A percentile compares a stretch with the other conserved stretches of the same genome.
These are phyloP conservation scores for Claviceps monticola DNA, from an alignment of 2,329 filamentous ascomycete species.

Conservation along the genomic window DNA sequence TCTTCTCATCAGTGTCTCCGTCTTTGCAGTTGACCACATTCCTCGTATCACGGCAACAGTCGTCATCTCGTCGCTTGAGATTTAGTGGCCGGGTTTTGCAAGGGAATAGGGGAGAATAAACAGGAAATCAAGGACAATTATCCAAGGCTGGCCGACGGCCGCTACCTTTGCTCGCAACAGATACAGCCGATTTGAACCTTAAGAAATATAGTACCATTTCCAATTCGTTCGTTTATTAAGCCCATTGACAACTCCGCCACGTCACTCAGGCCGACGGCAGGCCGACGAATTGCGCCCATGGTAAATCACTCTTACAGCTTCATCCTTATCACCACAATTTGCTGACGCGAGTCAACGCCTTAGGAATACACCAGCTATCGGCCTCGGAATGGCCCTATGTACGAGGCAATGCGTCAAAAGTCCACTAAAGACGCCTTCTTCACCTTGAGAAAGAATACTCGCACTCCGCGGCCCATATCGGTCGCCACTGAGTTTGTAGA, in stretches of 20 bases:
- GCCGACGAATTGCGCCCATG: not conserved
- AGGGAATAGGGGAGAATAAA: not conserved
- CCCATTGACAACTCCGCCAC: not conserved
- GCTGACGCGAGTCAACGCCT: not conserved
- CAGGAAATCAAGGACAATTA: constrained; percentile 9
- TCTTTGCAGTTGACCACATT: constrained; percentile 3
- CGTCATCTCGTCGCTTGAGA: not conserved
- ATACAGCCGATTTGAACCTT: not conserved
- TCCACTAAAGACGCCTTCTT: constrained; percentile 46
- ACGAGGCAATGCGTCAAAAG: constrained; percentile 40
- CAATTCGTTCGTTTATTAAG: not conserved
- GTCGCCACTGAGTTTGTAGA: constrained; percentile 67
- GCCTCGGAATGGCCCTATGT: constrained; percentile 24
- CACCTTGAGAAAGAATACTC: constrained; percentile 35
- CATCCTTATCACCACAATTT: not conserved
- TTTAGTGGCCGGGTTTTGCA: not conserved
- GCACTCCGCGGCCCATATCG: constrained; percentile 46
- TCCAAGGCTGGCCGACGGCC: constrained; percentile 25
- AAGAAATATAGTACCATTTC: not conserved
- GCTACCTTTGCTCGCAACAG: not conserved
- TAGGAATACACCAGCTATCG: constrained; percentile 24
- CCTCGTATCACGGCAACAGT: constrained; percentile 14
- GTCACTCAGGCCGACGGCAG: not conserved
- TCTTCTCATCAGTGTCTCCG: constrained; percentile 9
- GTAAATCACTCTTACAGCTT: not conserved